Conservation (phyloP, 2,329 filamentous ascomycete genomes). For the Phaeophleospora eucalypticola region DNA sequence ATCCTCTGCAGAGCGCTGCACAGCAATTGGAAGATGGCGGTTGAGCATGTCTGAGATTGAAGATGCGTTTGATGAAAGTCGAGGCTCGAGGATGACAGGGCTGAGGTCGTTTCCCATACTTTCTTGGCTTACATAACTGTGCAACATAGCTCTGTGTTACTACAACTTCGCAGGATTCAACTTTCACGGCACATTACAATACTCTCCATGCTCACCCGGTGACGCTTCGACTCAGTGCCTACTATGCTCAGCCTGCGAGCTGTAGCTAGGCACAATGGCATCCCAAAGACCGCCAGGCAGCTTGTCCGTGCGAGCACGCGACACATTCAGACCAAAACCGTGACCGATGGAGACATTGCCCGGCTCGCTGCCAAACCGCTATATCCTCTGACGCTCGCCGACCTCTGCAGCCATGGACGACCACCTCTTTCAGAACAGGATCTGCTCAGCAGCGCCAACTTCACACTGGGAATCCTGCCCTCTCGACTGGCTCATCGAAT, state of each 20-base stretch:
- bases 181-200: background rate
- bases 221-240: constrained; percentile 8
- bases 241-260: constrained; percentile 29
- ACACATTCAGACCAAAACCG: constrained; percentile 38
- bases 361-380: constrained; percentile 72
- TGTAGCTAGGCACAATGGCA: constrained; percentile 24
- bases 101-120: too few relatives aligned
- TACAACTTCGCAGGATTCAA: background rate
- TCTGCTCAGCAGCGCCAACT: constrained; percentile 87
- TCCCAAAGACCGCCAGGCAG: background rate
- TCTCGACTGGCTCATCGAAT: constrained; percentile 91
- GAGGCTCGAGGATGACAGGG: too few relatives aligned
- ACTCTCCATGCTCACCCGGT: constrained; percentile 14
- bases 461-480: constrained; percentile 87
- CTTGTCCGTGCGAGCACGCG: constrained; percentile 16
- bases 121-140: too few relatives aligned
- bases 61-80: too few relatives aligned
- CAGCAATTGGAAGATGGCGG: too few relatives aligned
- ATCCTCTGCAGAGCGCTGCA: too few relatives aligned
- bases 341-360: constrained; percentile 70
- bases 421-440: constrained; percentile 77
- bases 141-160: background rate
- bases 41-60: too few relatives aligned
- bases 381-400: constrained; percentile 77
- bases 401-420: constrained; percentile 83